These are phyloP conservation scores for Pyrenula aspistea DNA, from an alignment of 495 filamentous ascomycete genomes.

Conservation along the genomic window DNA sequence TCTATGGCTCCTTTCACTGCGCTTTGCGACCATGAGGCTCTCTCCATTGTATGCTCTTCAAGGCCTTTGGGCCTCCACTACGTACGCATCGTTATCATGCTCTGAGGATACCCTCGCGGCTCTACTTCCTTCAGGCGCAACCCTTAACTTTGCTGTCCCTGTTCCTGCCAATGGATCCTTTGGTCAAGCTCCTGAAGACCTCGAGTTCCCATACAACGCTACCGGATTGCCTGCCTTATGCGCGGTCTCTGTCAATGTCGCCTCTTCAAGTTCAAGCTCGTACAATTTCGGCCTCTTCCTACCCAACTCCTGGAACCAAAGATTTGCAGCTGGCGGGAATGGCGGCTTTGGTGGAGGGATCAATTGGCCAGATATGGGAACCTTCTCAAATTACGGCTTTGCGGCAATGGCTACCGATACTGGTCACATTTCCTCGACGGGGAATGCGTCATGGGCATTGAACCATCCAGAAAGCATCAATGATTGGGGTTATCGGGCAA, in stretches of 20 bases:
- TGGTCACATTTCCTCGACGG: constrained; percentile 31
- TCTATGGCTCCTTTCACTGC: neutral
- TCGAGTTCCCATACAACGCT: constrained; percentile 29
- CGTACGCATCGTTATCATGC: neutral
- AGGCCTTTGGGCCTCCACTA: neutral
- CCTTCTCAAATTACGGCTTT: constrained; percentile 31
- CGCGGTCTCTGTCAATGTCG: constrained; percentile 32
- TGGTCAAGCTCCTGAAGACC: constrained; percentile 8
- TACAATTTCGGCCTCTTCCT: constrained; percentile 40
- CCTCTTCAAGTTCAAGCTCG: constrained; percentile 23
- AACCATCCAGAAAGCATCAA: constrained; percentile 22
- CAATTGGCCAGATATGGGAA: constrained; percentile 40
- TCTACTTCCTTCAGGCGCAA: neutral
- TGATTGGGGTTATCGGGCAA: constrained; percentile 7
- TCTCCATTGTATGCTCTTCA: neutral
- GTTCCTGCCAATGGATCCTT: neutral
- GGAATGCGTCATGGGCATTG: constrained; percentile 32
- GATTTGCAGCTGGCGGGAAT: constrained; percentile 36
- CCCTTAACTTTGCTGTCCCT: neutral
- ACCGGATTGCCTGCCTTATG: constrained; percentile 35
- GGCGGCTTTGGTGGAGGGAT: constrained; percentile 40
- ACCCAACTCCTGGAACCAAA: constrained; percentile 35
- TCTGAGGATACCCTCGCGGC: neutral
- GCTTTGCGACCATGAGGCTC: neutral
- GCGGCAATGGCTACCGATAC: constrained; percentile 43